phyloP scores from a whole-genome alignment of 208 protist species.

The Leishmania turanica region DNA sequence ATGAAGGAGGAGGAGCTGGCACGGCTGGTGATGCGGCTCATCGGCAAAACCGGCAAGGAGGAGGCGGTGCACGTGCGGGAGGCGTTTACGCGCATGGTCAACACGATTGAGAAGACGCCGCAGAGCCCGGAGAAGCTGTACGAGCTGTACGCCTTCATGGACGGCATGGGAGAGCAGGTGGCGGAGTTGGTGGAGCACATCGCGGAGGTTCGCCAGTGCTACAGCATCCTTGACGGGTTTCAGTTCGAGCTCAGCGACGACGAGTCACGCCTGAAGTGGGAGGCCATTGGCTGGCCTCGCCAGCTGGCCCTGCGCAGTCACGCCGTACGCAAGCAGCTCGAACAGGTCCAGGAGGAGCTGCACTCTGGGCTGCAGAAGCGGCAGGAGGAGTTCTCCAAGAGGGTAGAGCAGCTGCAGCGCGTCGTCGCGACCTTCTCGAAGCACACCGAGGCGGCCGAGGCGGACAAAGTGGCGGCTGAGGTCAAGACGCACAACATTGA shows the following conservation, averaged over 20 bases:
- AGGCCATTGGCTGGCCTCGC: constrained; percentile 94
- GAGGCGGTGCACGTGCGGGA: constrained; percentile 72
- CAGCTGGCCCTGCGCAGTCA: constrained; percentile 82
- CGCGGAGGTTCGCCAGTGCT: constrained; percentile 91
- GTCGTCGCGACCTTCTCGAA: constrained; percentile 93
- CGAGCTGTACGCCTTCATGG: constrained; percentile 90
- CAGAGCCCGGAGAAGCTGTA: constrained; percentile 92
- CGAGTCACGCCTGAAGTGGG: constrained; percentile 94
- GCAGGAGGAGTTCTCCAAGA: constrained; percentile 94
- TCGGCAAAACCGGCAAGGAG: constrained; percentile 84
- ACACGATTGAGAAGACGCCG: constrained; percentile 79
- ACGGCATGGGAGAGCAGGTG: constrained; percentile 80
- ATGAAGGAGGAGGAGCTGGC: constrained; percentile 95
- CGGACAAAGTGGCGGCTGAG: constrained; percentile 94
- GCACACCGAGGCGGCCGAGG: constrained; percentile 91
- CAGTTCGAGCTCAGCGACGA: constrained; percentile 93
- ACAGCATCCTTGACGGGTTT: constrained; percentile 94
- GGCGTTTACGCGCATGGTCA: constrained; percentile 89
- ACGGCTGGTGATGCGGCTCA: constrained; percentile 91
- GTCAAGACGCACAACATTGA: constrained; percentile 95
- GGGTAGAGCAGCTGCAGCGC: constrained; percentile 92
- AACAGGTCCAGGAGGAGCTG: constrained; percentile 92
- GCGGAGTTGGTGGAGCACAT: constrained; percentile 78
- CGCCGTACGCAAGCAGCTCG: constrained; percentile 85
- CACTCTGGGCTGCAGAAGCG: constrained; percentile 90